Percentiles rank a stretch among this genome's conserved stretches.
Evolutionary conservation across 208 protist species (phyloP).

Genomic region (Herpetomonas tarakana): DNA sequence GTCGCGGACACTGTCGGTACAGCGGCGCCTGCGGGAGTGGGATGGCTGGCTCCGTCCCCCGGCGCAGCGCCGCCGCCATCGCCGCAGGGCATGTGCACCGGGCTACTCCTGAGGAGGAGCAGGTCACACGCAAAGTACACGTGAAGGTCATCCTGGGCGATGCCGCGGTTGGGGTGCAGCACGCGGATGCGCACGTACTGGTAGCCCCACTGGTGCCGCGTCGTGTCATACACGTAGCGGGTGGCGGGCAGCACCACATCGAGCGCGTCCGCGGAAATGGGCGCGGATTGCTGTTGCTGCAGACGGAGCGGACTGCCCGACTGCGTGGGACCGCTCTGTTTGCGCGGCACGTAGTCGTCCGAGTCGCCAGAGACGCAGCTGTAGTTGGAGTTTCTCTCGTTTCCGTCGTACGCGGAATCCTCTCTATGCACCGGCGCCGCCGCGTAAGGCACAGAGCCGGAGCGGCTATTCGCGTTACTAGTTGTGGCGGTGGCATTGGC

Average conservation of each 20-base stretch:
- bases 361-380: conserved; percentile 1
- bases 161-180: conserved; percentile 36
- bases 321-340: background rate
- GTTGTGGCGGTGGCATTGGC: background rate
- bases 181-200: conserved; percentile 33
- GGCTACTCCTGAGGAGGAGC: conserved; percentile 14
- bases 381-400: background rate
- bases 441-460: background rate
- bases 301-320: background rate
- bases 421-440: background rate
- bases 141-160: conserved; percentile 50
- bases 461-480: background rate
- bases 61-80: background rate
- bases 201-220: conserved; percentile 24
- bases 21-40: background rate
- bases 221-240: conserved; percentile 29
- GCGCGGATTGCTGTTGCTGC: background rate
- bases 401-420: background rate
- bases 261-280: conserved; percentile 10
- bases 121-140: conserved; percentile 44
- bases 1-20: background rate
- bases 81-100: background rate
- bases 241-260: conserved; percentile 19
- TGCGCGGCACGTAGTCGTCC: background rate
- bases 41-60: background rate